Conservation (phyloP, 352 stramenopile genomes). For the Globisporangium alternatum region DNA sequence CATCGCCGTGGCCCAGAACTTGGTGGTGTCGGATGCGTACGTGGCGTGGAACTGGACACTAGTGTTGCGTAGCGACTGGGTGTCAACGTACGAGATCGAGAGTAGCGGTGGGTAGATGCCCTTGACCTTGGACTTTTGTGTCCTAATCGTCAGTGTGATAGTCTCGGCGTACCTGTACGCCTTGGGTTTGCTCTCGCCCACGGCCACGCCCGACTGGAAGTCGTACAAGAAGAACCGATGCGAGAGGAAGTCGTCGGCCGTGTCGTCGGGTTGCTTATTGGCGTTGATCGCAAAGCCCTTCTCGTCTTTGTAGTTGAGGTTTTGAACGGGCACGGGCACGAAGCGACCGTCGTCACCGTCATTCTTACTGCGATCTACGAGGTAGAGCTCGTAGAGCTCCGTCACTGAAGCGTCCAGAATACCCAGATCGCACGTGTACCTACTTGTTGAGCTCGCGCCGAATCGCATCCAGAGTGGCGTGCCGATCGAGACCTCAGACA, state of each 20-base stretch:
- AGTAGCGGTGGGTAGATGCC: slow-evolving; percentile 71
- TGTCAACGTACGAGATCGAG: slow-evolving; percentile 78
- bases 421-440: slow-evolving; percentile 73
- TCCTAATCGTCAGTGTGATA: slow-evolving; percentile 66
- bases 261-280: slow-evolving; percentile 55
- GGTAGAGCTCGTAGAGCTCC: slow-evolving; percentile 89
- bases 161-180: slow-evolving; percentile 69
- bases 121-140: slow-evolving; percentile 38
- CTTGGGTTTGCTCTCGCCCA: slow-evolving; percentile 40
- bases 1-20: slow-evolving; percentile 77
- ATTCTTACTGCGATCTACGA: slow-evolving; percentile 77
- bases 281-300: slow-evolving; percentile 71
- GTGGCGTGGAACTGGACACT: slow-evolving; percentile 75
- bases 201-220: slow-evolving; percentile 54
- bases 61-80: slow-evolving; percentile 22
- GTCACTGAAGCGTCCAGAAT: slow-evolving; percentile 39
- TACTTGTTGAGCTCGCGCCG: slow-evolving; percentile 48
- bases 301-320: slow-evolving; percentile 76
- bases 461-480: slow-evolving; percentile 78
- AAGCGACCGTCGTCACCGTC: slow-evolving; percentile 50
- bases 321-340: slow-evolving; percentile 87
- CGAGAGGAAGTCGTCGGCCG: slow-evolving; percentile 81
- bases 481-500: slow-evolving; percentile 11
- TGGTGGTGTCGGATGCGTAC: slow-evolving; percentile 80
- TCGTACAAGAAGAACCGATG: slow-evolving; percentile 94